A percentile compares a stretch with the other conserved stretches of the same genome.
Evolutionary conservation across 2,329 filamentous ascomycete species (phyloP).

Genomic region (Venturia oleaginea): DNA sequence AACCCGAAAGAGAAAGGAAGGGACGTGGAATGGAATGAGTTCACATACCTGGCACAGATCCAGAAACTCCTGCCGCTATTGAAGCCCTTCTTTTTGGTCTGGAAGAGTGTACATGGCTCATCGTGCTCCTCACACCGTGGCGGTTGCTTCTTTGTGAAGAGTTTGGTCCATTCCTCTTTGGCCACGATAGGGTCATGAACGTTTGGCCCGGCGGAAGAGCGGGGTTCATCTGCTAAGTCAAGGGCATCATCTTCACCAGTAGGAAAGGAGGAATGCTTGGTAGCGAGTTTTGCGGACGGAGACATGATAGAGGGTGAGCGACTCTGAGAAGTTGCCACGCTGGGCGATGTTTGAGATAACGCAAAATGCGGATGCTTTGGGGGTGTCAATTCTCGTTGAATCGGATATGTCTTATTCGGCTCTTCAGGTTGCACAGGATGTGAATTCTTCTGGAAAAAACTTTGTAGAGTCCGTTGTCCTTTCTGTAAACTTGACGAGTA

Average conservation of each 20-base stretch:
- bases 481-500: constrained; percentile 25
- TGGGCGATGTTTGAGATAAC: background rate
- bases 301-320: background rate
- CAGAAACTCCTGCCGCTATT: constrained; percentile 64
- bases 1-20: background rate
- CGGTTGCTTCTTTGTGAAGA: constrained; percentile 64
- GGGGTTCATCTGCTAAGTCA: background rate
- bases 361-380: background rate
- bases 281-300: constrained; percentile 9
- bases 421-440: background rate
- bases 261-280: constrained; percentile 1
- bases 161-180: constrained; percentile 77
- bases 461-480: constrained; percentile 57
- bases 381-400: constrained; percentile 15
- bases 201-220: background rate
- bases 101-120: constrained; percentile 74
- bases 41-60: constrained; percentile 54
- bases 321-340: background rate
- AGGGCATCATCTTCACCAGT: background rate
- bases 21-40: background rate
- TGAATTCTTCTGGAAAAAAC: constrained; percentile 63
- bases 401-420: background rate
- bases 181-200: constrained; percentile 60
- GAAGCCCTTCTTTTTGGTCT: constrained; percentile 80
- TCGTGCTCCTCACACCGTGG: constrained; percentile 76